Evolutionary conservation across 176 grass and related monocot species (phyloP), one percentile per base, ranked within the genome.

Genomic region (Zizania latifolia): DNA sequence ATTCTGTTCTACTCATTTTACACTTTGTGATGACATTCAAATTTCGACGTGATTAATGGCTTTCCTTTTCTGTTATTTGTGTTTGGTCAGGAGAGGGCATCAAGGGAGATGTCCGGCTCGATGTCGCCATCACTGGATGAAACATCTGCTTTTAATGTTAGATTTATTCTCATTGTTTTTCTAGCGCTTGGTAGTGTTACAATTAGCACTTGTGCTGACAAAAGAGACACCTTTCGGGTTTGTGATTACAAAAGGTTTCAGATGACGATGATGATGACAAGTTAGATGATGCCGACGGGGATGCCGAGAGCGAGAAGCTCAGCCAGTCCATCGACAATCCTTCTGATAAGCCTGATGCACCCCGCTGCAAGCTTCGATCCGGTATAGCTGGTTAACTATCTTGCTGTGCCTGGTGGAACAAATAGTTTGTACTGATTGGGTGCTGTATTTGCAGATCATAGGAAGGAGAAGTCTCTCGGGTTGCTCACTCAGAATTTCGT

Each of bases 401-500:
- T 23, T 26, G 4, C 10, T 74, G 14, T 57, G 15, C 16, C 45
- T 65, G 16, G 27, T 41, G 41, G 26, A 36, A 35, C 34, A 63
- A 14, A 29, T 55, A 29, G 15, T 71, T n/a, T 60, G 51, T 44
- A 26, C 5, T 24, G 35, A 63, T 23, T 78, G 4, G 14, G 3
- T 77, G 19, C 8, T 59, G 22, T 68, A 71, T 84, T 73, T 58
- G 11, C 61, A 77, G 86, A 89, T 62, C 85, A 90, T 36, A 89
- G 92, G 61, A 93, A 86, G 81, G 95, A 94, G 80, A 99, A 99
- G 64, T 99, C 91, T 0, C 89, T 99, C 2, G 91, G 95, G 23
- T 33, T 87, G 16, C 91, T 99, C 38, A 94, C 95, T 30, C 91
- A 94, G 72, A 94, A 99, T 81, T 99, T 99, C 45, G 92, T 99